Base-by-base conservation (phyloP, 768 basidiomycete genomes). In the Mycena latifolia region DNA sequence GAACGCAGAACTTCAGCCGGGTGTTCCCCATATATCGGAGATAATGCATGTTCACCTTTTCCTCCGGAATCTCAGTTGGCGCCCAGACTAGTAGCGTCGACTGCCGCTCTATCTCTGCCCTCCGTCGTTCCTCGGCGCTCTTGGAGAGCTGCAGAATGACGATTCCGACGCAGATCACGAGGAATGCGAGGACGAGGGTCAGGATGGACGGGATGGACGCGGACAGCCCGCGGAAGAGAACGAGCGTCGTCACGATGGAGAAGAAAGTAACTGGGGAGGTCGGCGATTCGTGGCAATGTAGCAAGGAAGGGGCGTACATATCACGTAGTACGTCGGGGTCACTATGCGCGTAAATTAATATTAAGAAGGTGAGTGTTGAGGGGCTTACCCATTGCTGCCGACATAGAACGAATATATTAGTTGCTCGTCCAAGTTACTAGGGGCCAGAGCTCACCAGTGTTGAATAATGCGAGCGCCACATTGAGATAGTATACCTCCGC, bases 401-500 rank as follows among this genome's bases (percentile, higher is more conserved):
- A 33, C 25, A 57, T 54, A n/a, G n/a, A 11, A 35, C 24, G 18
- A 51, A 39, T 20, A n/a, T n/a, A n/a, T n/a, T n/a, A n/a, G n/a
- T n/a, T n/a, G n/a, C n/a, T n/a, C n/a, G n/a, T n/a, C n/a, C n/a
- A n/a, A n/a, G n/a, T n/a, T n/a, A n/a, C n/a, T n/a, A n/a, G n/a
- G n/a, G n/a, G n/a, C n/a, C n/a, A n/a, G 70, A 70, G 66, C 88
- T 67, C 67, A 91, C 91, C 92, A 59, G 93, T 93, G 79, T 98
- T 97, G 84, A 96, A 99, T 37, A 98, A 81, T 61, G 96, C 98
- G 65, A 99, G 89, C 20, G 98, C 98, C 64, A 96, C 90, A 79
- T 98, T 98, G 65, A 98, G 85, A 80, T 95, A 99, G 79, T 93
- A 96, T 73, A 98, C 93, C 77, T 98, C 97, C 62, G 90, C 89